phyloP scores from a whole-genome alignment of 2,329 filamentous ascomycete species.

The Balansia obtecta region DNA sequence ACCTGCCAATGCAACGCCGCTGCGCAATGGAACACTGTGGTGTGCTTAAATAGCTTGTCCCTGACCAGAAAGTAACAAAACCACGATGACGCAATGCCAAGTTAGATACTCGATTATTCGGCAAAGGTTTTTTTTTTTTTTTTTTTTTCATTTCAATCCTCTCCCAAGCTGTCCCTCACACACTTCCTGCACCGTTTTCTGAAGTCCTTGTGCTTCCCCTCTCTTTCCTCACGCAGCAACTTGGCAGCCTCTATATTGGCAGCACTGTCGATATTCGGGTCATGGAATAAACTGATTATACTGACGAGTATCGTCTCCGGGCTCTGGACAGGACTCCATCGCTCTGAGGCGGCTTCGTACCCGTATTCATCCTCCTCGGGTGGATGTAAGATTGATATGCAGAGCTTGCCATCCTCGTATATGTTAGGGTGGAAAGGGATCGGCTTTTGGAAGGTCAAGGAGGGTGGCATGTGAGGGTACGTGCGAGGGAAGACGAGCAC shows the following conservation, averaged over 20 bases:
- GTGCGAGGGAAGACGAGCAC: conserved; percentile 69
- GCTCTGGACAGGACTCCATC: conserved; percentile 90
- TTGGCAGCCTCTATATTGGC: conserved; percentile 91
- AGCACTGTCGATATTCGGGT: conserved; percentile 89
- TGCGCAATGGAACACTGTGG: background rate
- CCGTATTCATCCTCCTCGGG: conserved; percentile 90
- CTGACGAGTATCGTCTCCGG: conserved; percentile 88
- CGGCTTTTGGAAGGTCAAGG: conserved; percentile 73
- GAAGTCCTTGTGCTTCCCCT: conserved; percentile 55
- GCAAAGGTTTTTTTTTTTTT: no score
- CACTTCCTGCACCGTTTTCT: conserved; percentile 65
- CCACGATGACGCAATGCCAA: no score
- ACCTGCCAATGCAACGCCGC: background rate
- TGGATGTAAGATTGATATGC: conserved; percentile 93
- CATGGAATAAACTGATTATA: conserved; percentile 83
- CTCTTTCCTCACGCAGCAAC: conserved; percentile 68
- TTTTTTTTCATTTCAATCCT: conserved; percentile 35
- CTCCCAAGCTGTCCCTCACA: conserved; percentile 70
- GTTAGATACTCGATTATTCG: no score
- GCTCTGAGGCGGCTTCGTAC: conserved; percentile 80
- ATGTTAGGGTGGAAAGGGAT: conserved; percentile 92
- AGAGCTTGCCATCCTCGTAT: conserved; percentile 76
- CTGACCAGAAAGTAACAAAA: no score
- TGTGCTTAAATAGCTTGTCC: background rate
- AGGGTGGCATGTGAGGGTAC: conserved; percentile 81